Conservation (phyloP, 306 rosid genomes). For the Rosa rugosa region DNA sequence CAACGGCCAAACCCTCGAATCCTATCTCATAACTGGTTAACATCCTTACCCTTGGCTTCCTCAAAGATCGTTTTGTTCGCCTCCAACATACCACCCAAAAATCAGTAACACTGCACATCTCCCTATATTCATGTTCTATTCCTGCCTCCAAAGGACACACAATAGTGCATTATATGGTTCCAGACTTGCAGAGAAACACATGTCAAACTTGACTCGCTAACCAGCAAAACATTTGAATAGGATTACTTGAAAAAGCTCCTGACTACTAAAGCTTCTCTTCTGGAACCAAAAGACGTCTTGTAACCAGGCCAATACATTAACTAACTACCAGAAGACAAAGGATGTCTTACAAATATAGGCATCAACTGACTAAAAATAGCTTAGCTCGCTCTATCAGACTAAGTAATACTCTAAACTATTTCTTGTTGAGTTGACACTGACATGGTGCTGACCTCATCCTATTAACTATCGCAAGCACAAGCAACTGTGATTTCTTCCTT, state of each 20-base stretch:
- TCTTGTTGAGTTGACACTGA: neutral
- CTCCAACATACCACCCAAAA: neutral
- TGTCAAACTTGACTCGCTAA: neutral
- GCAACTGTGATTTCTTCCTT: neutral
- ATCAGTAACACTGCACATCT: neutral
- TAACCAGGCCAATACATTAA: neutral
- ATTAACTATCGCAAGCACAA: neutral
- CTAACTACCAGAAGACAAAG: neutral
- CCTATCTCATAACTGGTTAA: neutral
- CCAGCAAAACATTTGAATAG: neutral
- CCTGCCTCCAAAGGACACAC: neutral
- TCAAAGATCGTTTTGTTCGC: neutral
- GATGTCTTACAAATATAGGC: neutral
- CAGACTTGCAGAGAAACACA: neutral
- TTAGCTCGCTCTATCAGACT: neutral
- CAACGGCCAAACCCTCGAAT: neutral
- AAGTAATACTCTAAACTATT: neutral
- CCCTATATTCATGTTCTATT: neutral
- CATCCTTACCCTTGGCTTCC: neutral
- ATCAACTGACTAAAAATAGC: neutral
- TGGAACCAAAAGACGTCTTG: neutral
- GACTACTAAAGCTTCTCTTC: neutral
- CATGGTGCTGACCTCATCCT: neutral
- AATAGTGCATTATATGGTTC: neutral
- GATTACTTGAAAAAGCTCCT: neutral